Evolutionary conservation across 768 basidiomycete genomes (phyloP).

Genomic region (Pisolithus microcarpus): DNA sequence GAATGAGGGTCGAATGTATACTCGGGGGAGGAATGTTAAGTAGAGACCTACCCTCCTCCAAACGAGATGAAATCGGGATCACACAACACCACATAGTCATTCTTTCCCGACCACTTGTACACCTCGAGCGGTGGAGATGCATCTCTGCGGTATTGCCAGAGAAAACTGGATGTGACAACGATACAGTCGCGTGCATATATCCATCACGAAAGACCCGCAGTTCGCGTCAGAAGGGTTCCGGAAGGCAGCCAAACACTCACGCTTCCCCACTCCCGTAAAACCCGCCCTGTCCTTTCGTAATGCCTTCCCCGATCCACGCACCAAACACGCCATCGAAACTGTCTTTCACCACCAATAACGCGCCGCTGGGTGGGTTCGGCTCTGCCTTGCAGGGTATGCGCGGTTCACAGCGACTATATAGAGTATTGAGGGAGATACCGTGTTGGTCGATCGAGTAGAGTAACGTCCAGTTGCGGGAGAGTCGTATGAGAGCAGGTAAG

Average conservation of each 20-base stretch:
- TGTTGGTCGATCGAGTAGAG: constrained; percentile 59
- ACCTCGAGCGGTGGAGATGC: constrained; percentile 42
- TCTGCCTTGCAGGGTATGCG: constrained; percentile 20
- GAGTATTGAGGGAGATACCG: constrained; percentile 85
- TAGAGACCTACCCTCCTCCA: constrained; percentile 75
- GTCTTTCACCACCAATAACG: constrained; percentile 63
- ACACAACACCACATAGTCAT: constrained; percentile 85
- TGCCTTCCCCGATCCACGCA: constrained; percentile 71
- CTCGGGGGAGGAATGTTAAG: neutral
- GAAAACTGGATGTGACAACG: constrained; percentile 44
- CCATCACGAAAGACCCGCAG: neutral
- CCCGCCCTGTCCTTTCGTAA: constrained; percentile 51
- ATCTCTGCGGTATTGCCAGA: constrained; percentile 55
- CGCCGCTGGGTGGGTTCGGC: constrained; percentile 31
- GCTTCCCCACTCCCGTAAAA: constrained; percentile 91
- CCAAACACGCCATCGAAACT: constrained; percentile 65
- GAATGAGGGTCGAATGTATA: too few relatives aligned
- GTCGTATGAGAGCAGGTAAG: constrained; percentile 66
- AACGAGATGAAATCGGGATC: constrained; percentile 77
- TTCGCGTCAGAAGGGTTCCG: too few relatives aligned
- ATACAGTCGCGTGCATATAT: neutral
- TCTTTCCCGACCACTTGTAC: constrained; percentile 81
- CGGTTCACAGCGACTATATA: constrained; percentile 61
- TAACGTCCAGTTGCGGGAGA: constrained; percentile 33
- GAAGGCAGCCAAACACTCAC: constrained; percentile 29